Conservation (phyloP, 1,139 yeast species). For the Lodderomyces oxycetoniae region DNA sequence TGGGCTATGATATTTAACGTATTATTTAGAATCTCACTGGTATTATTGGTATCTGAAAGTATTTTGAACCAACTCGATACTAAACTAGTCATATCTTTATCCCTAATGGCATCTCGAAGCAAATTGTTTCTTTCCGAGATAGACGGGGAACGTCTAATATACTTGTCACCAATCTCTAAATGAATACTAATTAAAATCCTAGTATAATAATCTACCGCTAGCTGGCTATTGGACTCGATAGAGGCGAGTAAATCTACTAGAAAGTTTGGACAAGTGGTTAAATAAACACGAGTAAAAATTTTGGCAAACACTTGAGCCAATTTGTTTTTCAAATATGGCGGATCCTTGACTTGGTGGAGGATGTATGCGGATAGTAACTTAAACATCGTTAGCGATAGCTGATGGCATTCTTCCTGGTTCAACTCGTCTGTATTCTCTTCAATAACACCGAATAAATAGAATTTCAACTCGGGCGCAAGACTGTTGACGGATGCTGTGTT, state of each 20-base stretch:
- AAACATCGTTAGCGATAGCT: slow-evolving; percentile 40
- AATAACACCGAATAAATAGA: slow-evolving; percentile 78
- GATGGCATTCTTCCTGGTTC: slow-evolving; percentile 39
- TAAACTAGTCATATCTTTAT: slow-evolving; percentile 65
- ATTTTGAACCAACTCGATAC: slow-evolving; percentile 67
- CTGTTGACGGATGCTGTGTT: slow-evolving; percentile 33
- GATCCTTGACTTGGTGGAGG: slow-evolving; percentile 39
- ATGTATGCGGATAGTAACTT: slow-evolving; percentile 32
- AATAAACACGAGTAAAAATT: slow-evolving; percentile 64
- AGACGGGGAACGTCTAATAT: slow-evolving; percentile 63
- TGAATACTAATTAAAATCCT: slow-evolving; percentile 74
- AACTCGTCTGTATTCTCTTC: slow-evolving; percentile 57
- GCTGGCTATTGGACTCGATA: slow-evolving; percentile 16
- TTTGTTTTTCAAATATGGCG: slow-evolving; percentile 69
- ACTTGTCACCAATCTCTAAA: slow-evolving; percentile 89
- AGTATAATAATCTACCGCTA: slow-evolving; percentile 71
- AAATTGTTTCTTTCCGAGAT: slow-evolving; percentile 60
- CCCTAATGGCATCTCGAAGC: slow-evolving; percentile 79
- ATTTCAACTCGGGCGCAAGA: slow-evolving; percentile 42
- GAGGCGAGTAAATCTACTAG: slow-evolving; percentile 53
- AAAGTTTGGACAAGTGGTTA: slow-evolving; percentile 58
- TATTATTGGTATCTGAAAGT: slow-evolving; percentile 25
- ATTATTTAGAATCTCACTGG: slow-evolving; percentile 50
- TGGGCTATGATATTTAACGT: slow-evolving; percentile 72
- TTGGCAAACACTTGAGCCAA: slow-evolving; percentile 69